These are phyloP conservation scores for Picochlorum sp. DNA, from an alignment of 139 green algal genomes.

Conservation along the genomic window DNA sequence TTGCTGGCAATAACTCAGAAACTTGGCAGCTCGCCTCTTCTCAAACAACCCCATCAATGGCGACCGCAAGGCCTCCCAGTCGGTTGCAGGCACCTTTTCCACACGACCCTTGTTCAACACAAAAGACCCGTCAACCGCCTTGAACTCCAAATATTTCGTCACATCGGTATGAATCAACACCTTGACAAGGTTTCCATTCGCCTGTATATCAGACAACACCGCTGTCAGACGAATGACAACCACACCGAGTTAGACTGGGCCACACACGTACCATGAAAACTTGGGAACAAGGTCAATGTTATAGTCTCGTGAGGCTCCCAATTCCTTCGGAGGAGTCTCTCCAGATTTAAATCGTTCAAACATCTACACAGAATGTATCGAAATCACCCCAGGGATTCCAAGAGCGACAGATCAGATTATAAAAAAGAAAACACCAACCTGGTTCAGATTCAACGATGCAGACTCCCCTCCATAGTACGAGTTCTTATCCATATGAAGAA, in stretches of 20 bases:
- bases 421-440: slow-evolving; percentile 46
- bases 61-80: slow-evolving; percentile 86
- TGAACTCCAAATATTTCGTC: slow-evolving; percentile 98
- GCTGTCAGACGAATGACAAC: background rate
- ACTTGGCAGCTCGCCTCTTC: slow-evolving; percentile 86
- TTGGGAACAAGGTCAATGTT: slow-evolving; percentile 98
- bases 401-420: too few relatives aligned
- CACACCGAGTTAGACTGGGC: slow-evolving; percentile 27
- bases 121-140: slow-evolving; percentile 91
- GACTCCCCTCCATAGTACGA: slow-evolving; percentile 95
- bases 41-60: slow-evolving; percentile 97
- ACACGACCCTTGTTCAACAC: slow-evolving; percentile 86
- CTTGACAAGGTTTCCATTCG: slow-evolving; percentile 72
- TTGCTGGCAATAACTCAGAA: slow-evolving; percentile 94
- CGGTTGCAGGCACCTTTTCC: slow-evolving; percentile 69
- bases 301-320: slow-evolving; percentile 87
- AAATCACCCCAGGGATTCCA: background rate
- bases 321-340: slow-evolving; percentile 42
- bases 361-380: slow-evolving; percentile 49
- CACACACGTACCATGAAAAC: slow-evolving; percentile 82
- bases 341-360: slow-evolving; percentile 82
- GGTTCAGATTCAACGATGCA: slow-evolving; percentile 87
- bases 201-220: slow-evolving; percentile 5
- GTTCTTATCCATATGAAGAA: slow-evolving; percentile 98
- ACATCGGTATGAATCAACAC: slow-evolving; percentile 95